These are phyloP conservation scores for Hymenoscyphus fraxineus DNA, from an alignment of 2,329 filamentous ascomycete species.

Conservation along the genomic window DNA sequence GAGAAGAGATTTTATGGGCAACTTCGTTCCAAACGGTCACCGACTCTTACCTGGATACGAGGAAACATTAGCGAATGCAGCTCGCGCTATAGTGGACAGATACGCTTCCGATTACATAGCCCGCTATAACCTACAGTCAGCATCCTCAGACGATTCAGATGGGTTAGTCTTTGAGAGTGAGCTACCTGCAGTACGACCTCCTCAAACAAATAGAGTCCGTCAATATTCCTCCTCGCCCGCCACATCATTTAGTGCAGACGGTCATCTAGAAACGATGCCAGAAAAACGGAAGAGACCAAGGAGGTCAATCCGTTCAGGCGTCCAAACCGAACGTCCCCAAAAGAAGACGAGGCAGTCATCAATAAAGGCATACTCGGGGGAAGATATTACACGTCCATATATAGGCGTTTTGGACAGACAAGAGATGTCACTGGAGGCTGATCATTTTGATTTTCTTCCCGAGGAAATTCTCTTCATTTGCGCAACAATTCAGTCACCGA, in stretches of 20 bases:
- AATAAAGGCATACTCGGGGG: neutral
- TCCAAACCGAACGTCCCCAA: neutral
- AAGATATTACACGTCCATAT: neutral
- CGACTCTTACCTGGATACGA: constrained; percentile 11
- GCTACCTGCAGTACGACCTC: neutral
- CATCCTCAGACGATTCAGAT: neutral
- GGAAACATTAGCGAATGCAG: constrained; percentile 5
- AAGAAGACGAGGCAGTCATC: neutral
- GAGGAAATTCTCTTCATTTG: constrained; percentile 17
- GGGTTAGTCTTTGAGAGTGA: neutral
- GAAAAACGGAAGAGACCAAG: neutral
- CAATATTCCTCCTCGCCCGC: constrained; percentile 14
- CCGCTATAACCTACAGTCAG: neutral
- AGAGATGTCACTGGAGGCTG: neutral
- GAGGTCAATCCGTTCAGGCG: neutral
- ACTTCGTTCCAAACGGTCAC: constrained; percentile 12
- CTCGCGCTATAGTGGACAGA: neutral
- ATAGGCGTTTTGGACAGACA: neutral
- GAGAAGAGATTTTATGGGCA: constrained; percentile 9
- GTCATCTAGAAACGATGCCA: constrained; percentile 2
- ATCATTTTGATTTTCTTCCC: constrained; percentile 21
- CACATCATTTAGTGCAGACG: constrained; percentile 16
- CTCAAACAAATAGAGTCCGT: neutral
- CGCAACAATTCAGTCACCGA: neutral
- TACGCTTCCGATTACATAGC: neutral